Base-by-base conservation (phyloP, 1,139 yeast species). In the Sugiyamaella castrensis region DNA sequence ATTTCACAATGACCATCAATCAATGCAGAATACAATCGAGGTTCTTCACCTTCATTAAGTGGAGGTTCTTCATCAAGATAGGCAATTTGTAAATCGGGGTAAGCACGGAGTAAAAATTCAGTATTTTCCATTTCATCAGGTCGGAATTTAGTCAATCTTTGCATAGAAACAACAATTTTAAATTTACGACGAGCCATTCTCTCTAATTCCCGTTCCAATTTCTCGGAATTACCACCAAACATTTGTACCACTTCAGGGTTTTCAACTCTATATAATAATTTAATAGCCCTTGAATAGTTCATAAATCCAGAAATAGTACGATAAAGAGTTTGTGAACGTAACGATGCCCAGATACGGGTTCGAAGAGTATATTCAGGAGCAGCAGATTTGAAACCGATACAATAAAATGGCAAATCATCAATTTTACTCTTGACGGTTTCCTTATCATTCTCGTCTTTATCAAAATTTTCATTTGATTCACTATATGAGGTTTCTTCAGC, bases 101-200 rank as follows among this genome's bases (percentile, higher is more conserved):
- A 92, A 64, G 98, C 98, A 74, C 98, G 87, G 64, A 92, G 81
- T 74, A 92, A 82, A 72, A 92, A 92, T 72, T 92, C 98, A 52
- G 98, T 96, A 68, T 92, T 92, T 75, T 92, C 98, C 81, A 88
- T 79, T 74, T 92, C 98, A 65, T 92, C 97, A 56, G 96, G 95
- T 71, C 91, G 87, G 74, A 92, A 92, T 72, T 92, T 94, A 58
- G 97, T 81, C 69, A 92, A 80, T 81, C 98, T 87, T 78, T 92
- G 98, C 98, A 92, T 92, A 46, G 98, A 87, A 66, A 92, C 96
- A 70, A 91, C 79, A 67, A 92, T 91, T 76, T 89, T 88, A 80
- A 92, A 94, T 75, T 94, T 92, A 77, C 99, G 84, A 78, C 98
- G 87, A 33, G 99, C 98, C 98, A 92, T 94, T 68, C 92, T 86